Conservation (phyloP, 2,329 filamentous ascomycete genomes). For the Claviceps spartinae region DNA sequence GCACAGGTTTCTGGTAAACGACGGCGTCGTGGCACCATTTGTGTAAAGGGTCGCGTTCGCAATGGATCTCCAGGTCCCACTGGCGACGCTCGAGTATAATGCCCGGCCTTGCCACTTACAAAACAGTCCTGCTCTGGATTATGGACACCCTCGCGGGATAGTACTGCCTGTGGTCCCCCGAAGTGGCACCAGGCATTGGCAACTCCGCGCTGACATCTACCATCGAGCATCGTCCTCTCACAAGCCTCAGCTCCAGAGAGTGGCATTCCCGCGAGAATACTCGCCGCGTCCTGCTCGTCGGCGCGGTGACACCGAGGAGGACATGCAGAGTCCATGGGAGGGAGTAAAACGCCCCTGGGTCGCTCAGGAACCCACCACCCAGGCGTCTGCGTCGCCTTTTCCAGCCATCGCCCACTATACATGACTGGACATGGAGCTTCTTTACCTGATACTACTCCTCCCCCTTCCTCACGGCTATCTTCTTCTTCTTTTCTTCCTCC, state of each 20-base stretch:
- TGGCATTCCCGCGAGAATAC: background rate
- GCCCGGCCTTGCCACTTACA: too few species aligned
- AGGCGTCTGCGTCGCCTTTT: constrained; percentile 3
- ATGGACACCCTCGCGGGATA: background rate
- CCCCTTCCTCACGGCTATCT: background rate
- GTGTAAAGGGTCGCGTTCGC: too few species aligned
- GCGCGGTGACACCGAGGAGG: background rate
- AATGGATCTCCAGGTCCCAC: too few species aligned
- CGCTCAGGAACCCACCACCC: background rate
- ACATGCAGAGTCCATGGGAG: too few species aligned
- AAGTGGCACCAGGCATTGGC: background rate
- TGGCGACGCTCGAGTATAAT: too few species aligned
- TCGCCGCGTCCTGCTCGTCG: background rate
- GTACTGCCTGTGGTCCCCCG: background rate
- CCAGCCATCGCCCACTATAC: background rate
- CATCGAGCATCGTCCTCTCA: background rate
- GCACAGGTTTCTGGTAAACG: too few species aligned
- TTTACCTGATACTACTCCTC: background rate
- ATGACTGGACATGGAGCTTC: too few species aligned
- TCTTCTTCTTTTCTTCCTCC: background rate
- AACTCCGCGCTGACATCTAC: background rate
- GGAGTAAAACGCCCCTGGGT: background rate
- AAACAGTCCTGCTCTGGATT: background rate
- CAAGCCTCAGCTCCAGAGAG: background rate
- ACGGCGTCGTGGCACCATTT: too few species aligned